phyloP scores from a whole-genome alignment of 768 basidiomycete genomes.

The Leccinellum luteum region DNA sequence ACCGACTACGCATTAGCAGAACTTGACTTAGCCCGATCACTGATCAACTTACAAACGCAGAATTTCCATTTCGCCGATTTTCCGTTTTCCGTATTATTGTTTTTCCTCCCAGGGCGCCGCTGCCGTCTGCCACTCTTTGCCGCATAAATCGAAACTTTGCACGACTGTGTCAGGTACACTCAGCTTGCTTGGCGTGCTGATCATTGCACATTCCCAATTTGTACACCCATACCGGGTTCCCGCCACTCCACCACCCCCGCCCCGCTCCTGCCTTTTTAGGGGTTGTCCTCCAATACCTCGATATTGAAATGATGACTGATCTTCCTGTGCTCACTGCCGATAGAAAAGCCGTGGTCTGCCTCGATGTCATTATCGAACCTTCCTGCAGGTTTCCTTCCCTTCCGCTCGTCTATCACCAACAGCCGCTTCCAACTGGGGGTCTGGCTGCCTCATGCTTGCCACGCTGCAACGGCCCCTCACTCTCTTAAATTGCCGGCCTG shows the following conservation, averaged over 20 bases:
- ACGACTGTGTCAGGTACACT: background rate
- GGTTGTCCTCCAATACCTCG: slow-evolving; percentile 3
- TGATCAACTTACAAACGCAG: slow-evolving; percentile 17
- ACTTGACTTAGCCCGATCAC: slow-evolving; percentile 12
- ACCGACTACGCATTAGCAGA: background rate
- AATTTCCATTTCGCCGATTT: slow-evolving; percentile 13
- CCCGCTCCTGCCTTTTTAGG: slow-evolving; percentile 26
- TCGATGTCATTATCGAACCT: slow-evolving; percentile 27
- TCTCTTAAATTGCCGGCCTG: slow-evolving; percentile 32
- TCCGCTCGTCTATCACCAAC: slow-evolving; percentile 33
- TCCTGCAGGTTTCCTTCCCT: slow-evolving; percentile 28
- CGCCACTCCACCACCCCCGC: slow-evolving; percentile 10
- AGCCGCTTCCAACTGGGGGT: slow-evolving; percentile 29
- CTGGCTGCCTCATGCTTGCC: slow-evolving; percentile 36
- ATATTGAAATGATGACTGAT: slow-evolving; percentile 36
- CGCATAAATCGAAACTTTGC: background rate
- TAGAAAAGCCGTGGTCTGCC: slow-evolving; percentile 28
- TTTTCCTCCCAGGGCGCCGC: background rate
- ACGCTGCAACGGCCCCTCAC: slow-evolving; percentile 32
- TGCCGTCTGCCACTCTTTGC: background rate
- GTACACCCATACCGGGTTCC: background rate
- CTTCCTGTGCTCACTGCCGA: slow-evolving; percentile 18
- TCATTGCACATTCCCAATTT: slow-evolving; percentile 2
- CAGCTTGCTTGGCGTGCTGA: slow-evolving; percentile 10
- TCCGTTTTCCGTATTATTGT: slow-evolving; percentile 6